These are phyloP conservation scores for Asterionellopsis glacialis DNA, from an alignment of 108 stramenopile genomes.

Conservation along the genomic window DNA sequence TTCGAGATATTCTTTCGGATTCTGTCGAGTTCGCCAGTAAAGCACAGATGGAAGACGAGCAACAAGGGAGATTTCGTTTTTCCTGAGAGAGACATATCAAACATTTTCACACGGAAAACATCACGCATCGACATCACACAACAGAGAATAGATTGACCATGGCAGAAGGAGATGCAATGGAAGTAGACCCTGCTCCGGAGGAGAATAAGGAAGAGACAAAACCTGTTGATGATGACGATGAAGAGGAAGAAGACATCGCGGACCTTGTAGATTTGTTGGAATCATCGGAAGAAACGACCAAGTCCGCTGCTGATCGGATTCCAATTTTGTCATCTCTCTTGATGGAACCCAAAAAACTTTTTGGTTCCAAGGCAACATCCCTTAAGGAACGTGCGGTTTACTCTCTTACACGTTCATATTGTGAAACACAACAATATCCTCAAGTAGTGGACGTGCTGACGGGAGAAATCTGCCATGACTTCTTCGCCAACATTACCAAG, in stretches of 20 bases:
- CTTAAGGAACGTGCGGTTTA: slow-evolving; percentile 92
- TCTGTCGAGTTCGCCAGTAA: no score
- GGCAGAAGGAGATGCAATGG: slow-evolving; percentile 12
- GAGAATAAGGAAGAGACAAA: neutral
- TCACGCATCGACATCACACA: no score
- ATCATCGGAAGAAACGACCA: slow-evolving; percentile 22
- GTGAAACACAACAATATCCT: slow-evolving; percentile 54
- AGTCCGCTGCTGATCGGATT: slow-evolving; percentile 34
- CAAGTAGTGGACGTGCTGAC: slow-evolving; percentile 86
- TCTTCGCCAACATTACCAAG: slow-evolving; percentile 91
- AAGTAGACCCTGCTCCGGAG: slow-evolving; percentile 9
- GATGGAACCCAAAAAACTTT: slow-evolving; percentile 44
- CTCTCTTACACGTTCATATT: slow-evolving; percentile 83
- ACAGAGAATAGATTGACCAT: neutral
- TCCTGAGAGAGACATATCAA: no score
- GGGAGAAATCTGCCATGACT: slow-evolving; percentile 28
- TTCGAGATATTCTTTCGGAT: no score
- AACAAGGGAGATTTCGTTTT: no score
- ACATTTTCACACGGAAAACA: no score
- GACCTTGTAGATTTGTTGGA: slow-evolving; percentile 45
- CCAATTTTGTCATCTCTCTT: slow-evolving; percentile 50
- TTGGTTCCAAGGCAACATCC: slow-evolving; percentile 66
- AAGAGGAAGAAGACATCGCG: slow-evolving; percentile 56
- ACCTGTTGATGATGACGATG: slow-evolving; percentile 16
- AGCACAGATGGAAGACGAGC: no score